Percentiles rank a stretch among this genome's conserved stretches.
Evolutionary conservation across 805 yeast genomes (phyloP).

Genomic region (Kuraishia borneana): DNA sequence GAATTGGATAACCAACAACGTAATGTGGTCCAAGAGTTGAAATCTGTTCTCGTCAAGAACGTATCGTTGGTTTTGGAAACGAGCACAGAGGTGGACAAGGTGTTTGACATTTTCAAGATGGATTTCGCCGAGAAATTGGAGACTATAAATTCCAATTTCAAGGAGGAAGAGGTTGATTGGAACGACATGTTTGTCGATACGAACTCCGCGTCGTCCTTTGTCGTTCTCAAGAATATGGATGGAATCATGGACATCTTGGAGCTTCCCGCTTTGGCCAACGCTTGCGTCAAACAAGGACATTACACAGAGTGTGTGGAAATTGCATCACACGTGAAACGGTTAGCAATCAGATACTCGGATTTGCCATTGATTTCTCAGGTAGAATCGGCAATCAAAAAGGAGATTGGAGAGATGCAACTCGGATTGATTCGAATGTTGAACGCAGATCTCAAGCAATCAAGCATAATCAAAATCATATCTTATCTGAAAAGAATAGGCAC

Average conservation of each 20-base stretch:
- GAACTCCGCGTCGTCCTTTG: constrained; percentile 13
- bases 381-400: constrained; percentile 38
- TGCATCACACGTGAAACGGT: constrained; percentile 58
- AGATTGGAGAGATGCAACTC: constrained; percentile 49
- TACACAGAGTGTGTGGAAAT: constrained; percentile 86
- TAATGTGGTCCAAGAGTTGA: constrained; percentile 2
- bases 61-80: constrained; percentile 21
- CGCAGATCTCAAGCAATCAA: constrained; percentile 71
- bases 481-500: constrained; percentile 56
- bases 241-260: constrained; percentile 70
- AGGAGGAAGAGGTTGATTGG: neutral
- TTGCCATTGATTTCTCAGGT: constrained; percentile 39
- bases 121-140: neutral
- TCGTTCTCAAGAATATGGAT: constrained; percentile 51
- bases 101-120: neutral
- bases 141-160: neutral
- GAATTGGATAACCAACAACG: constrained; percentile 53
- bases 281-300: constrained; percentile 80
- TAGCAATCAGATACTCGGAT: constrained; percentile 59
- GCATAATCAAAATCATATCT: constrained; percentile 66
- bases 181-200: neutral
- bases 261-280: constrained; percentile 68
- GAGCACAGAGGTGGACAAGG: constrained; percentile 2
- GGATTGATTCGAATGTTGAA: constrained; percentile 60
- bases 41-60: constrained; percentile 18